phyloP scores from a whole-genome alignment of 2,329 filamentous ascomycete genomes.

The Setomelanomma holmii region DNA sequence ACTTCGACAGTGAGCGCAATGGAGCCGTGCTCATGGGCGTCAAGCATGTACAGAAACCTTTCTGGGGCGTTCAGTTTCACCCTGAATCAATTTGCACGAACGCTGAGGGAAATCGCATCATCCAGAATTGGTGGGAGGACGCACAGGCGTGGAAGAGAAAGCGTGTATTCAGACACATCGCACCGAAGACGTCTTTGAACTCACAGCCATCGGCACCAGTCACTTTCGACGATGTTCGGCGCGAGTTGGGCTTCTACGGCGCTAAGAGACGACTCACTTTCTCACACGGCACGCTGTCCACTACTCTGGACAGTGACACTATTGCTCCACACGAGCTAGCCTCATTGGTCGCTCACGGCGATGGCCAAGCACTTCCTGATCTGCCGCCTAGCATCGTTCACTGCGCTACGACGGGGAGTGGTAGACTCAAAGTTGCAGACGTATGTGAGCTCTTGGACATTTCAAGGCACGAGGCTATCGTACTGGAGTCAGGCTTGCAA shows the following conservation, averaged over 20 bases:
- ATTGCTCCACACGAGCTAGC: slow-evolving; percentile 32
- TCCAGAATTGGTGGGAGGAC: slow-evolving; percentile 77
- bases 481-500: slow-evolving; percentile 58
- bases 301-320: slow-evolving; percentile 17
- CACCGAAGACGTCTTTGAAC: slow-evolving; percentile 9
- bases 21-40: slow-evolving; percentile 77
- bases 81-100: slow-evolving; percentile 89
- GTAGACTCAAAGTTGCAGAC: slow-evolving; percentile 44
- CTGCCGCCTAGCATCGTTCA: slow-evolving; percentile 40
- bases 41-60: slow-evolving; percentile 71
- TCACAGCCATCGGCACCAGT: slow-evolving; percentile 21
- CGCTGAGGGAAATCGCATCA: slow-evolving; percentile 66
- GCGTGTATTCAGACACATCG: slow-evolving; percentile 18
- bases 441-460: slow-evolving; percentile 48
- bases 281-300: slow-evolving; percentile 8
- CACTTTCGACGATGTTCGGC: slow-evolving; percentile 25
- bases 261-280: slow-evolving; percentile 11
- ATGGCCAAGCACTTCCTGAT: slow-evolving; percentile 27
- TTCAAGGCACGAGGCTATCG: slow-evolving; percentile 46
- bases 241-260: slow-evolving; percentile 22
- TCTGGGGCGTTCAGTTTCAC: slow-evolving; percentile 90
- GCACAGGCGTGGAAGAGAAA: slow-evolving; percentile 62
- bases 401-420: slow-evolving; percentile 43
- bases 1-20: slow-evolving; percentile 55
- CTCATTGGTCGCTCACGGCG: slow-evolving; percentile 35